Evolutionary conservation across 78 protist genomes (phyloP).

Genomic region (Dictyostelium citrinum): DNA sequence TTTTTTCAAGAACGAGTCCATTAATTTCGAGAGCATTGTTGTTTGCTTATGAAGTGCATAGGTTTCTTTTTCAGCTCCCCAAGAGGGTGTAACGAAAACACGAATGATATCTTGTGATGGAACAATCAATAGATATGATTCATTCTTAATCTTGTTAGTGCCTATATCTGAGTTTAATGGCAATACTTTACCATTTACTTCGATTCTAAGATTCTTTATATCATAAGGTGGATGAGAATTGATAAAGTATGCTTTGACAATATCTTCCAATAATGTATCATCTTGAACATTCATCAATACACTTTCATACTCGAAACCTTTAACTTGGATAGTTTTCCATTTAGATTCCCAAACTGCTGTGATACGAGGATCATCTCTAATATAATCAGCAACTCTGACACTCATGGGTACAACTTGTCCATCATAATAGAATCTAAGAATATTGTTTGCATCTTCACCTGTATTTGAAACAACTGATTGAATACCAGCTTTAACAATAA

Average conservation of each 20-base stretch:
- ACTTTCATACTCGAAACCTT: slow-evolving; percentile 47
- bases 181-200: not conserved
- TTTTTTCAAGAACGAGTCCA: slow-evolving; percentile 60
- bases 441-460: slow-evolving; percentile 18
- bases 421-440: slow-evolving; percentile 19
- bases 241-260: slow-evolving; percentile 51
- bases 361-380: slow-evolving; percentile 19
- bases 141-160: slow-evolving; percentile 38
- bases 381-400: not conserved
- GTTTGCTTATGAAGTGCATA: slow-evolving; percentile 65
- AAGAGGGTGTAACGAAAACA: slow-evolving; percentile 20
- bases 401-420: not conserved
- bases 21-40: slow-evolving; percentile 48
- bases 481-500: slow-evolving; percentile 20
- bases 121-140: slow-evolving; percentile 15
- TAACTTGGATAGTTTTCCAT: slow-evolving; percentile 71
- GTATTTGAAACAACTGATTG: not conserved
- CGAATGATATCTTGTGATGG: slow-evolving; percentile 66
- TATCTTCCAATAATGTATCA: slow-evolving; percentile 61
- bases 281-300: slow-evolving; percentile 71
- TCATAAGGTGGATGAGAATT: slow-evolving; percentile 55
- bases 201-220: slow-evolving; percentile 50
- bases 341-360: slow-evolving; percentile 27
- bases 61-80: slow-evolving; percentile 66
- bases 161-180: slow-evolving; percentile 47